A percentile compares a stretch with the other conserved stretches of the same genome.
phyloP scores from a whole-genome alignment of 495 filamentous ascomycete species.

The Aspergillus funiculosus region DNA sequence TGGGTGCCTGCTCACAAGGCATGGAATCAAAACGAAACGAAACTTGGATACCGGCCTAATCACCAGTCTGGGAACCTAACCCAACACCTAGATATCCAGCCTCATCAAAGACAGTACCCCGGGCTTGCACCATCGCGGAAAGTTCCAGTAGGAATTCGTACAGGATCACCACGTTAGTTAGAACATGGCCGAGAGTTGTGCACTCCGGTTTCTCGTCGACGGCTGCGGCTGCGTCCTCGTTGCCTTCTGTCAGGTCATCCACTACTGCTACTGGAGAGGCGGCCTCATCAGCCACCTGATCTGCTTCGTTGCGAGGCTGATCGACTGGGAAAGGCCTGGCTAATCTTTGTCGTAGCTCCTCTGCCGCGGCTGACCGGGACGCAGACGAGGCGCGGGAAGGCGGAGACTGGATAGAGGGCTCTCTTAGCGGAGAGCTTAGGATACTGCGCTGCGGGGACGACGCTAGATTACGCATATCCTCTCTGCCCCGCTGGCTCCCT shows the following conservation, averaged over 20 bases:
- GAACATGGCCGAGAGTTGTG: slow-evolving; percentile 73
- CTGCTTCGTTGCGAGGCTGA: background rate
- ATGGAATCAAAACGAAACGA: too few species aligned
- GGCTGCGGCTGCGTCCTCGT: slow-evolving; percentile 30
- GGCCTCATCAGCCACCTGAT: background rate
- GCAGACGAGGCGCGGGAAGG: slow-evolving; percentile 30
- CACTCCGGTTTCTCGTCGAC: slow-evolving; percentile 31
- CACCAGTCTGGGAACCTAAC: background rate
- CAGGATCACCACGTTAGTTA: slow-evolving; percentile 59
- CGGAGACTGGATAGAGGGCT: slow-evolving; percentile 19
- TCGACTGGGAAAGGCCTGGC: slow-evolving; percentile 31
- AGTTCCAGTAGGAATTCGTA: slow-evolving; percentile 86
- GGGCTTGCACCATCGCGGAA: slow-evolving; percentile 76
- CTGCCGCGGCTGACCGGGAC: slow-evolving; percentile 25
- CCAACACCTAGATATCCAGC: slow-evolving; percentile 48
- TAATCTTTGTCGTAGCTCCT: slow-evolving; percentile 36
- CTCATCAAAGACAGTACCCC: slow-evolving; percentile 82
- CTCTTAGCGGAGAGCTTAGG: slow-evolving; percentile 21
- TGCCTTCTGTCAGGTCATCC: slow-evolving; percentile 17
- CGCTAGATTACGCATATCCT: slow-evolving; percentile 7
- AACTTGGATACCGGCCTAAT: background rate
- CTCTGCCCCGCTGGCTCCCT: slow-evolving; percentile 18
- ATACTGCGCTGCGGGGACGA: slow-evolving; percentile 21
- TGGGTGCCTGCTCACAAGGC: slow-evolving; percentile 1
- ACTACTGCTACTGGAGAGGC: background rate